Evolutionary conservation across 1,139 yeast species (phyloP).

Genomic region (Insectozyma bohioensis): DNA sequence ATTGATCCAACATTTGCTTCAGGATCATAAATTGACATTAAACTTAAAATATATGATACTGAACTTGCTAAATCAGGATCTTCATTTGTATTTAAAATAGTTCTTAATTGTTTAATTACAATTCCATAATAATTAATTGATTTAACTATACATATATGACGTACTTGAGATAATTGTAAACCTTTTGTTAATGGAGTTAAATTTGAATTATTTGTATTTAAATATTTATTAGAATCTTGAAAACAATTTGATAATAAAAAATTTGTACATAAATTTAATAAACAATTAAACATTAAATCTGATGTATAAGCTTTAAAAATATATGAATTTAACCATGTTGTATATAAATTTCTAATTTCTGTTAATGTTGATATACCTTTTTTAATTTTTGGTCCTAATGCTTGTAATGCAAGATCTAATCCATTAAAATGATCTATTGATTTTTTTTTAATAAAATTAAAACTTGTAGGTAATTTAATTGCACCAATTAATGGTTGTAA

Average conservation of each 20-base stretch:
- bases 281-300: slow-evolving; percentile 37
- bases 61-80: slow-evolving; percentile 38
- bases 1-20: slow-evolving; percentile 42
- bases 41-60: slow-evolving; percentile 39
- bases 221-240: slow-evolving; percentile 16
- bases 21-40: slow-evolving; percentile 47
- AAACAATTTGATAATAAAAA: slow-evolving; percentile 37
- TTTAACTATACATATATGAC: slow-evolving; percentile 7
- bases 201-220: slow-evolving; percentile 6
- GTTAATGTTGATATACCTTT: slow-evolving; percentile 30
- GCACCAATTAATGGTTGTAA: slow-evolving; percentile 21
- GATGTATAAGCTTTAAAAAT: slow-evolving; percentile 25
- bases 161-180: slow-evolving; percentile 5
- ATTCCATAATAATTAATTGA: slow-evolving; percentile 39
- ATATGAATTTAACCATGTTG: slow-evolving; percentile 36
- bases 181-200: slow-evolving; percentile 3
- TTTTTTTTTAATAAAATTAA: slow-evolving; percentile 9
- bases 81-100: slow-evolving; percentile 27
- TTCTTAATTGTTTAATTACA: slow-evolving; percentile 36
- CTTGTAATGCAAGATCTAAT: slow-evolving; percentile 13
- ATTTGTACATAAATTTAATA: slow-evolving; percentile 41
- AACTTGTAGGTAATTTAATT: slow-evolving; percentile 13
- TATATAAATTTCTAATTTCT: slow-evolving; percentile 33
- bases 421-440: slow-evolving; percentile 19
- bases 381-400: slow-evolving; percentile 22